Percentiles rank a stretch among this genome's conserved stretches.
Conservation (phyloP, 495 filamentous ascomycete genomes). For the Hypoxylon lenormandii region DNA sequence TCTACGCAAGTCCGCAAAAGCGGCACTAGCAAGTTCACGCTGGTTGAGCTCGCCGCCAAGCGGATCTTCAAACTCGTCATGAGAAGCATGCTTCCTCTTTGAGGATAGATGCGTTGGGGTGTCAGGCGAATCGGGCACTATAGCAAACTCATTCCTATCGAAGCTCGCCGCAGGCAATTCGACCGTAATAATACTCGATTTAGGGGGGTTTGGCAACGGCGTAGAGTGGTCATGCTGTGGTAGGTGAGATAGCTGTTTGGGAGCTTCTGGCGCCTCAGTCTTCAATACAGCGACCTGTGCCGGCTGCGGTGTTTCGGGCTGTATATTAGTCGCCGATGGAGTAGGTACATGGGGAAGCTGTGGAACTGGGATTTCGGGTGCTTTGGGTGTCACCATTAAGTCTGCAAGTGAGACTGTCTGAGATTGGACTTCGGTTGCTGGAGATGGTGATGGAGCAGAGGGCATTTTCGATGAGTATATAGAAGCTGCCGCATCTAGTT, state of each 20-base stretch:
- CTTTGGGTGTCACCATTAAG: slow-evolving; percentile 45
- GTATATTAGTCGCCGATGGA: slow-evolving; percentile 8
- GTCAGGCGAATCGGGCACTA: slow-evolving; percentile 57
- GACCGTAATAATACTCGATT: slow-evolving; percentile 49
- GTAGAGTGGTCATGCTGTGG: slow-evolving; percentile 7
- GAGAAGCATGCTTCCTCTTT: slow-evolving; percentile 54
- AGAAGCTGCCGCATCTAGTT: slow-evolving; percentile 38
- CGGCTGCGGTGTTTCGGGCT: slow-evolving; percentile 28
- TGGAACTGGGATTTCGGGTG: slow-evolving; percentile 22
- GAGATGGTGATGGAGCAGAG: slow-evolving; percentile 17
- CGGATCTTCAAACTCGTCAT: slow-evolving; percentile 61
- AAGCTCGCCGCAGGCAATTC: slow-evolving; percentile 55
- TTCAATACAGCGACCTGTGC: slow-evolving; percentile 17
- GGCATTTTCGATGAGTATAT: slow-evolving; percentile 28
- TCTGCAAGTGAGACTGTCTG: slow-evolving; percentile 50
- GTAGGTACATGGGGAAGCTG: slow-evolving; percentile 25
- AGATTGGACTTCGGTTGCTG: slow-evolving; percentile 36
- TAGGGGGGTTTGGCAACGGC: slow-evolving; percentile 22
- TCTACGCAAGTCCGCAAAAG: slow-evolving; percentile 73
- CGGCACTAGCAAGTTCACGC: slow-evolving; percentile 80
- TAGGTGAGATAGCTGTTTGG: slow-evolving; percentile 6
- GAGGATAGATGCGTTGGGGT: slow-evolving; percentile 55
- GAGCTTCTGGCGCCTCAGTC: slow-evolving; percentile 15
- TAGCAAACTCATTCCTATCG: slow-evolving; percentile 56
- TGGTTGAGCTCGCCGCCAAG: slow-evolving; percentile 71